Base-by-base conservation (phyloP, 306 rosid species). In the Prunus campanulata region DNA sequence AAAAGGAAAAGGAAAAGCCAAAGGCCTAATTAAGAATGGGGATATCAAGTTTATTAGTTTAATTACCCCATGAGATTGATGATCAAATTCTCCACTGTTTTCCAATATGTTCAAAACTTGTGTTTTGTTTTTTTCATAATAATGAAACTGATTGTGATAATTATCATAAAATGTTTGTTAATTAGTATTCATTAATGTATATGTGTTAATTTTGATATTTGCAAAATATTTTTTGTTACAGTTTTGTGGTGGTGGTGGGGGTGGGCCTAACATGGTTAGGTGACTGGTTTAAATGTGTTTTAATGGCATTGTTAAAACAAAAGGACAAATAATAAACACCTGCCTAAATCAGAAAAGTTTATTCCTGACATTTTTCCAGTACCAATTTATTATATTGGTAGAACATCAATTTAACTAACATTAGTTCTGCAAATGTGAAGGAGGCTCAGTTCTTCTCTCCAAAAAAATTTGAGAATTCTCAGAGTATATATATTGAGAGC, bases 1-100 rank as follows among this genome's bases (percentile, higher is more conserved):
- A 80, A 22, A 78, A 91, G 42, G 84, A 76, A 27, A 30, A 25
- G 66, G 2, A 14, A 27, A 51, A 71, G 44, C 20, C 6, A 30
- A 35, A 35, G 14, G 44, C 46, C 20, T 59, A 59, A 64, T 8
- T 8, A 57, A 11, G 35, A 15, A 20, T 49, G 50, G 22, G 47
- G 20, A 14, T 13, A n/a, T 39, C 27, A 39, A 48, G 22, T 35
- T 9, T 8, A 5, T 42, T 39, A 14, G 11, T 39, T 20, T n/a
- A 60, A 32, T 44, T 18, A 3, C 24, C 20, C 7, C 54, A 57
- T 42, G 42, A 39, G 5, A 11, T 42, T 24, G 25, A 3, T 49
- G 18, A 61, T 47, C 12, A 51, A 46, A 24, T 27, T 57, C 46
- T 18, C 59, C 48, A 19, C 47, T 61, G 49, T 61, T 19, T 61